Evolutionary conservation across 805 yeast genomes (phyloP).

Genomic region (Teunomyces aglyptinius): DNA sequence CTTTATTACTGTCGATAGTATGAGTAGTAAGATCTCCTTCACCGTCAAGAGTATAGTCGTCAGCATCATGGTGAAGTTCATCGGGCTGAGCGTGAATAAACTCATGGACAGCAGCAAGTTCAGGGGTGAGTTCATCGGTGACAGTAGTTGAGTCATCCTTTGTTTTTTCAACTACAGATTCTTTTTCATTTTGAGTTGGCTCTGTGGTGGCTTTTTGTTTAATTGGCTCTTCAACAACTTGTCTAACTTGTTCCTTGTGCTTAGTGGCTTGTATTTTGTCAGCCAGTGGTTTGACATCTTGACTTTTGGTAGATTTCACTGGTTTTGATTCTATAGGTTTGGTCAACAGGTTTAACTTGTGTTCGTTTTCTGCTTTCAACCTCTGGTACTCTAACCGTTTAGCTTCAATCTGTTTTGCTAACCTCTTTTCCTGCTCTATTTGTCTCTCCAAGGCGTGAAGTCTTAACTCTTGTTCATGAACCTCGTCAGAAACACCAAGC

Average conservation of each 20-base stretch:
- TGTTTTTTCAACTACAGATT: too few species aligned
- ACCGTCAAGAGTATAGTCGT: constrained; percentile 8
- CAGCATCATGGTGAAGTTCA: constrained; percentile 7
- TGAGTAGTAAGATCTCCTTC: neutral
- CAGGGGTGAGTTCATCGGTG: neutral
- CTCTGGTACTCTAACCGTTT: constrained; percentile 36
- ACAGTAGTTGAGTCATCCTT: neutral
- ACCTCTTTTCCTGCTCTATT: constrained; percentile 37
- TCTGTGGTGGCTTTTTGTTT: neutral
- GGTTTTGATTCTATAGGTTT: neutral
- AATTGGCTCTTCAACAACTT: neutral
- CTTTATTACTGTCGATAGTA: constrained; percentile 21
- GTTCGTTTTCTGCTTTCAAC: constrained; percentile 29
- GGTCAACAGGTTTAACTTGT: constrained; percentile 14
- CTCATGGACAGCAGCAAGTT: neutral
- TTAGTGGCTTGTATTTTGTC: neutral
- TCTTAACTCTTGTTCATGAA: constrained; percentile 26
- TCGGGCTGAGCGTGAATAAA: neutral
- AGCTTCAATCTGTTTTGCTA: constrained; percentile 37
- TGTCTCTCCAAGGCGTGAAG: constrained; percentile 30
- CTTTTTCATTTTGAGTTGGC: neutral
- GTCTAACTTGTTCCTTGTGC: neutral
- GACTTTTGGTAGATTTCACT: neutral
- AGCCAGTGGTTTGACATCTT: neutral
- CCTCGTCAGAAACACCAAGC: constrained; percentile 19